Percentiles rank a stretch among this genome's conserved stretches.
Conservation (phyloP, 2,329 filamentous ascomycete species). For the Pseudocercospora vitis region DNA sequence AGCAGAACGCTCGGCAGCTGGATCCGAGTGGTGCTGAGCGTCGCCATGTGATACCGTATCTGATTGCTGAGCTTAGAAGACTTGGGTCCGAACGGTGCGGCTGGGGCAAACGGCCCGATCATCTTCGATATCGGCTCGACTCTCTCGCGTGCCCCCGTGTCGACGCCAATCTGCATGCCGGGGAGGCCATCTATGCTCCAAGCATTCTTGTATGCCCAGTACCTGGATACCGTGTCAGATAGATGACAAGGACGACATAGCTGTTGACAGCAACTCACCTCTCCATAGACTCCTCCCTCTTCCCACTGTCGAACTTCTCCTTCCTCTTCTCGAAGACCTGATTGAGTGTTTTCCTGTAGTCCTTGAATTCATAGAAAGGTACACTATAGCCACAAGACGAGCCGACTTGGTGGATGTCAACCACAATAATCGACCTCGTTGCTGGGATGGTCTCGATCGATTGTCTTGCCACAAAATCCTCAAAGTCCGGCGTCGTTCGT, state of each 20-base stretch:
- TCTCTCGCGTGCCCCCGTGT: conserved; percentile 39
- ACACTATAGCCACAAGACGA: conserved; percentile 47
- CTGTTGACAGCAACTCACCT: conserved; percentile 27
- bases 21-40: conserved; percentile 14
- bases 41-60: conserved; percentile 20
- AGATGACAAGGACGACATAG: not conserved
- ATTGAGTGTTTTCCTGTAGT: conserved; percentile 42
- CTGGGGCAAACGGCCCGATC: conserved; percentile 28
- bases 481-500: conserved; percentile 38
- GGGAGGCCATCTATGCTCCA: conserved; percentile 48
- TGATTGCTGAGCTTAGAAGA: conserved; percentile 24
- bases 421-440: conserved; percentile 42
- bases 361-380: conserved; percentile 47
- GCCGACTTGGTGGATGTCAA: conserved; percentile 48
- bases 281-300: conserved; percentile 45
- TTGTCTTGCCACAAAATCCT: conserved; percentile 37
- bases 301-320: conserved; percentile 37
- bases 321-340: conserved; percentile 45
- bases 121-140: conserved; percentile 48
- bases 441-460: conserved; percentile 42
- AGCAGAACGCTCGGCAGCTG: conserved; percentile 21
- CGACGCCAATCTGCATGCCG: conserved; percentile 43
- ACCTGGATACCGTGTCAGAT: conserved; percentile 30
- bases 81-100: conserved; percentile 22
- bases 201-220: conserved; percentile 49